phyloP scores from a whole-genome alignment of 805 yeast species.

The Geotrichum ghanense region DNA sequence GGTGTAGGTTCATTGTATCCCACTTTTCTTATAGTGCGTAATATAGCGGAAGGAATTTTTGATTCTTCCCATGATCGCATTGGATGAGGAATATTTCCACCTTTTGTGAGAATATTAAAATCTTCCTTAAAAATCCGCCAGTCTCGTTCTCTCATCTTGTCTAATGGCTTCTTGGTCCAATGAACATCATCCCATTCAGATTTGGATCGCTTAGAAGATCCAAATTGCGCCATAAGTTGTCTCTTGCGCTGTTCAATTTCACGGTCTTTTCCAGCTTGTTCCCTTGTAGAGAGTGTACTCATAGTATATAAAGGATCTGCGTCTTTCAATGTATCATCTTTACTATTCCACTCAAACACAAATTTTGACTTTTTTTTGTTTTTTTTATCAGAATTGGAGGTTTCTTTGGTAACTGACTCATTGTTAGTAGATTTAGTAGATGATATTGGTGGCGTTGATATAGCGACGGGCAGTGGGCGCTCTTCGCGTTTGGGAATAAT shows the following conservation, averaged over 20 bases:
- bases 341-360: constrained; percentile 56
- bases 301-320: constrained; percentile 31
- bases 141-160: constrained; percentile 67
- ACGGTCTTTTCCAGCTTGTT: constrained; percentile 8
- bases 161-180: constrained; percentile 61
- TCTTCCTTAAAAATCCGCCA: constrained; percentile 86
- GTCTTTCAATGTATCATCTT: constrained; percentile 50
- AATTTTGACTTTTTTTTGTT: constrained; percentile 28
- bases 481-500: constrained; percentile 1
- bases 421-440: constrained; percentile 6
- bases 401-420: constrained; percentile 8
- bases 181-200: constrained; percentile 24
- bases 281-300: constrained; percentile 8
- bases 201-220: constrained; percentile 8
- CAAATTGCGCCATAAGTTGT: constrained; percentile 7
- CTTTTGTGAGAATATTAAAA: constrained; percentile 49
- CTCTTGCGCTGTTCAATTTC: constrained; percentile 15
- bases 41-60: constrained; percentile 32
- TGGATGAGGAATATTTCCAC: constrained; percentile 40
- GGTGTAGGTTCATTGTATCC: constrained; percentile 70
- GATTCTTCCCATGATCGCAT: constrained; percentile 67
- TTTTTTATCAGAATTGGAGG: constrained; percentile 7
- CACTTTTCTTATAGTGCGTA: constrained; percentile 21
- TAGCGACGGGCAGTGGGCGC: background rate
- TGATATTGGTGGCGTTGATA: background rate